A percentile compares a stretch with the other conserved stretches of the same genome.
These are phyloP conservation scores for Dalechampia spathulata DNA, from an alignment of 441 rosid genomes.

Conservation along the genomic window DNA sequence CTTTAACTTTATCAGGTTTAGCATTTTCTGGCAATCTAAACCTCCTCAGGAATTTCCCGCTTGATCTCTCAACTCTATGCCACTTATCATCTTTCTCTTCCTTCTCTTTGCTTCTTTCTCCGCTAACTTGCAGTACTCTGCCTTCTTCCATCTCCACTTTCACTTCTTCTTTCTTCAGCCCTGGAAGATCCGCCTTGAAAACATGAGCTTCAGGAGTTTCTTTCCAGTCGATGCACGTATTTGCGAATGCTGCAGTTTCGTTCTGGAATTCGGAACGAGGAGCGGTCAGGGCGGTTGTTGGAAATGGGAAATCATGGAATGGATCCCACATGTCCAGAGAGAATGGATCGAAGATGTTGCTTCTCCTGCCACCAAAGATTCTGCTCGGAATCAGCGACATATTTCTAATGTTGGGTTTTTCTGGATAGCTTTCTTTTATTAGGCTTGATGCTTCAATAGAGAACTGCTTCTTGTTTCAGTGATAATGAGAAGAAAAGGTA, in stretches of 20 bases:
- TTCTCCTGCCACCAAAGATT: slow-evolving; percentile 25
- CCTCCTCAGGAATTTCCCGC: slow-evolving; percentile 41
- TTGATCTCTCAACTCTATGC: slow-evolving; percentile 42
- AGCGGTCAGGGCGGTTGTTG: background rate
- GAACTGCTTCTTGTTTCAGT: too few species aligned
- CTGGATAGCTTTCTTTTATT: too few species aligned
- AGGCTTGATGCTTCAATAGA: too few species aligned
- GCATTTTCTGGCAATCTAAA: slow-evolving; percentile 45
- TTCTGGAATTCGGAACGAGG: slow-evolving; percentile 22
- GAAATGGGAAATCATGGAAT: slow-evolving; percentile 6
- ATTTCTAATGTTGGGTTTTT: too few species aligned
- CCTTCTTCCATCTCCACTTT: too few species aligned
- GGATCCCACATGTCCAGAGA: slow-evolving; percentile 36
- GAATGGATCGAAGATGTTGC: slow-evolving; percentile 24
- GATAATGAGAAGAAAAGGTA: too few species aligned
- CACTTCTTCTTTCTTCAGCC: too few species aligned
- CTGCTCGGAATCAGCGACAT: slow-evolving; percentile 41
- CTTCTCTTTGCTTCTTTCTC: slow-evolving; percentile 36
- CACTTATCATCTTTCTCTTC: slow-evolving; percentile 42
- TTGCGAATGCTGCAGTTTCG: background rate
- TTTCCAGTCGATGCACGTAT: slow-evolving; percentile 34
- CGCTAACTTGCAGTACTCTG: slow-evolving; percentile 41
- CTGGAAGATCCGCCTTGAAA: slow-evolving; percentile 47
- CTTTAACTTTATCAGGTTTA: slow-evolving; percentile 32
- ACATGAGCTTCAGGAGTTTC: slow-evolving; percentile 46